Evolutionary conservation across 805 yeast genomes (phyloP).

Genomic region (Zygotorulaspora chibaensis): DNA sequence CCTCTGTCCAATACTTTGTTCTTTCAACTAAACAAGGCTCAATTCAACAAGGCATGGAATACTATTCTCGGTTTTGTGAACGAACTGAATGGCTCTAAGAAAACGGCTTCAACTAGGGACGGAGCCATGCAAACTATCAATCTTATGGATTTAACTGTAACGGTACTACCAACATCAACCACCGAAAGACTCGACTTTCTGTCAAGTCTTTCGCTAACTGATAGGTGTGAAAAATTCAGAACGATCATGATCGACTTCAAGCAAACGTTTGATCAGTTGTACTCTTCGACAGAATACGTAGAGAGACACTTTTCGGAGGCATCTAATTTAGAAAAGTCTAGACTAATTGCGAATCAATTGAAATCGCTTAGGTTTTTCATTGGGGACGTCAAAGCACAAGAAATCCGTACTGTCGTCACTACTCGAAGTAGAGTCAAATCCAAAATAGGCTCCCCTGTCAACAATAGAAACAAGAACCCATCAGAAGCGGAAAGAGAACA

Average conservation of each 20-base stretch:
- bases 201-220: slow-evolving; percentile 30
- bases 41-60: slow-evolving; percentile 43
- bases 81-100: slow-evolving; percentile 21
- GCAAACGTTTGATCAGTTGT: slow-evolving; percentile 39
- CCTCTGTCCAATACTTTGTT: slow-evolving; percentile 59
- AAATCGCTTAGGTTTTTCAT: slow-evolving; percentile 47
- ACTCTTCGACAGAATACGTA: slow-evolving; percentile 33
- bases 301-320: slow-evolving; percentile 50
- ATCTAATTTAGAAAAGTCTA: slow-evolving; percentile 48
- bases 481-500: slow-evolving; percentile 2
- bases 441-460: neutral
- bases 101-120: slow-evolving; percentile 15
- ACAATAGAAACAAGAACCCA: neutral
- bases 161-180: slow-evolving; percentile 48
- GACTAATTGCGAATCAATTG: slow-evolving; percentile 51
- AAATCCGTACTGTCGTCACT: neutral
- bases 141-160: slow-evolving; percentile 45
- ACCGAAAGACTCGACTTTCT: slow-evolving; percentile 42
- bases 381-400: slow-evolving; percentile 41
- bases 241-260: slow-evolving; percentile 36
- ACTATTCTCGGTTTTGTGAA: slow-evolving; percentile 24
- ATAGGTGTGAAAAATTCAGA: slow-evolving; percentile 36
- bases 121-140: slow-evolving; percentile 21
- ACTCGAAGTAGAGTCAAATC: neutral
- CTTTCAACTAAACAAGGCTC: slow-evolving; percentile 48